Base-by-base conservation (phyloP, 371 early-diverging fungal species). In the Rhizopus stolonifer region DNA sequence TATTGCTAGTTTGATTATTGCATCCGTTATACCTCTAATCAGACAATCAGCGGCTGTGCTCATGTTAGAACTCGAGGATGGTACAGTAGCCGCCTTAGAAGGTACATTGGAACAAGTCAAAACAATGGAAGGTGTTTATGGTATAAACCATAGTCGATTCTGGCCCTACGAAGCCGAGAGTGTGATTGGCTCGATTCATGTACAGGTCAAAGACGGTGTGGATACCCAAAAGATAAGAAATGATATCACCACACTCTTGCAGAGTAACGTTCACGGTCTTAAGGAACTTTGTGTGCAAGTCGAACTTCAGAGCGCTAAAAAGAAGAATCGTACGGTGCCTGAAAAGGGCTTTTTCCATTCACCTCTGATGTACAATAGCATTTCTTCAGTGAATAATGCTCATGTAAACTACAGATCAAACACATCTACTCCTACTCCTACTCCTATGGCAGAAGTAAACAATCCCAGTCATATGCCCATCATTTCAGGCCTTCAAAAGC, bases 1-100 rank as follows among this genome's bases (percentile, higher is more conserved):
- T 46, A 95, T 98, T 56, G 92, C 95, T 0, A 64, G 83, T 9
- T 69, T 98, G 29, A 96, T 94, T 24, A 88, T 96, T 54, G 63
- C 84, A 49, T 87, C 87, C 19, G 92, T 92, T 4, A 81, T 92
- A 47, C 96, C 98, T 0, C 77, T 97, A 22, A 86, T 97, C 42
- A 75, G 74, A 36, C 76, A 83, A 48, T 86, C 91, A 6, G 80
- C 85, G 0, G 61, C 77, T 1, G 77, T 85, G 0, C 50, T 87
- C 56, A 78, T 85, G 82, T 48, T 86, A 9, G 70, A 77, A 48
- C 61, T 84, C 7, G 76, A 79, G 6, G 81, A 80, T 46, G 48
- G 68, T 11, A 65, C 68, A 6, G 72, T 79, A 19, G 65, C 70
- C 13, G 64, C 59, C 21, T 70, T 82, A 6, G 78, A 82, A 42